Evolutionary conservation across 495 filamentous ascomycete species (phyloP).

Genomic region (Melanomma pulvis-pyrius): DNA sequence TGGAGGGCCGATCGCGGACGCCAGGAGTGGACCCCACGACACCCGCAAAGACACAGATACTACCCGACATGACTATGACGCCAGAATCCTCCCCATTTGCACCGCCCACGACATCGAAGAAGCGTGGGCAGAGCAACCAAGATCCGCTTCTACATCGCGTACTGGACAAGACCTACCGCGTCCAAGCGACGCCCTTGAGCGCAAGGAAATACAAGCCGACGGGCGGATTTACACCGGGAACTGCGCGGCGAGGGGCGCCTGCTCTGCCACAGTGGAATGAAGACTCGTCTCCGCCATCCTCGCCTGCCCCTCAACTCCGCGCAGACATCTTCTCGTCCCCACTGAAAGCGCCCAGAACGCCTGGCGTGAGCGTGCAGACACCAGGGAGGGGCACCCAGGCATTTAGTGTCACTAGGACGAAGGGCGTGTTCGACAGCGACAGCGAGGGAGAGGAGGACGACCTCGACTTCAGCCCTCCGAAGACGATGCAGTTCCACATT

Average conservation of each 20-base stretch:
- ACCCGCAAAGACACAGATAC: constrained; percentile 48
- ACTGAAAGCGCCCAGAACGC: constrained; percentile 56
- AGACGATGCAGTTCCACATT: constrained; percentile 96
- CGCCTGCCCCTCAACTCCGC: constrained; percentile 77
- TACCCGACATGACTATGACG: constrained; percentile 62
- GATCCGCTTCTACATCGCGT: constrained; percentile 86
- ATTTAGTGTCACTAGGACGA: constrained; percentile 5
- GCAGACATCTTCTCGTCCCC: constrained; percentile 87
- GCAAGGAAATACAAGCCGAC: constrained; percentile 44
- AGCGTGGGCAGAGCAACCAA: constrained; percentile 37
- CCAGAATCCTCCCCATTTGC: constrained; percentile 46
- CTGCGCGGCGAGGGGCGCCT: constrained; percentile 15
- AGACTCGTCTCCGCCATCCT: constrained; percentile 44
- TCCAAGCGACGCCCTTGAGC: constrained; percentile 82
- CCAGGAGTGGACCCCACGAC: constrained; percentile 36
- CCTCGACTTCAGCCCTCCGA: constrained; percentile 80
- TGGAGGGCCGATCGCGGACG: constrained; percentile 46
- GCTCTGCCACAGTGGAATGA: constrained; percentile 28
- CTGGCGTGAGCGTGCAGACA: constrained; percentile 79
- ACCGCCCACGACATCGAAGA: constrained; percentile 37
- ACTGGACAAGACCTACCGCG: constrained; percentile 88
- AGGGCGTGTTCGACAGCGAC: constrained; percentile 34
- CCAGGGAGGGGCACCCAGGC: constrained; percentile 44
- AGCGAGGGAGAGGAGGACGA: constrained; percentile 57
- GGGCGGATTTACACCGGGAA: constrained; percentile 30